Evolutionary conservation across 2,329 filamentous ascomycete genomes (phyloP).

Genomic region (Piedraia hortae): DNA sequence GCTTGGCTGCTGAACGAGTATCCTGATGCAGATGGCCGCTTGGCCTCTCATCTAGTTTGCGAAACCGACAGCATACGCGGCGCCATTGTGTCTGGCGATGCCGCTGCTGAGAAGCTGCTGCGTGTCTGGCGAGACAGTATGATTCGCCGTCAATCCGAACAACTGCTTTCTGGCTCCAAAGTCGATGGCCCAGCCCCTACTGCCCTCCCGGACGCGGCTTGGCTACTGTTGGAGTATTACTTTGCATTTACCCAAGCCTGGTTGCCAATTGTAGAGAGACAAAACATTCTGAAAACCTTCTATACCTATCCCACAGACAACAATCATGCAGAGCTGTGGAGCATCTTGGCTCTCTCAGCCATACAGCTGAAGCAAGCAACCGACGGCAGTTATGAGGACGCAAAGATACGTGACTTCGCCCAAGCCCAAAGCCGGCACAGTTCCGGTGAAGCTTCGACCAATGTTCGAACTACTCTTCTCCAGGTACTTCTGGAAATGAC

Average conservation of each 20-base stretch:
- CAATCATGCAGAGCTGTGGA: constrained; percentile 20
- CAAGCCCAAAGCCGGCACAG: constrained; percentile 2
- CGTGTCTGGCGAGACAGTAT: constrained; percentile 33
- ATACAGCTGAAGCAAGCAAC: constrained; percentile 5
- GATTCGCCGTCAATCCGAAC: constrained; percentile 34
- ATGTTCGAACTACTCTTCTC: constrained; percentile 17
- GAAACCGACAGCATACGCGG: constrained; percentile 17
- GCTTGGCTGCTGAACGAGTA: constrained; percentile 38
- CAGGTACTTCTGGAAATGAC: constrained; percentile 36
- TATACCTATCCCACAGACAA: constrained; percentile 25
- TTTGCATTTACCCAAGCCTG: constrained; percentile 51
- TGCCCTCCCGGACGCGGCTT: constrained; percentile 26
- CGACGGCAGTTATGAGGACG: no score
- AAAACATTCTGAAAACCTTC: constrained; percentile 29
- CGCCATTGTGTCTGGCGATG: constrained; percentile 25
- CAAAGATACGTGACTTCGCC: neutral
- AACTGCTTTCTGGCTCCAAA: constrained; percentile 24
- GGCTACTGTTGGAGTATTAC: constrained; percentile 40
- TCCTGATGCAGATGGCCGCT: constrained; percentile 28
- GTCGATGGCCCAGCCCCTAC: constrained; percentile 5
- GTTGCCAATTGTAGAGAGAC: constrained; percentile 46
- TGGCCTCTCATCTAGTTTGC: constrained; percentile 26
- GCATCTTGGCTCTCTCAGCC: constrained; percentile 17
- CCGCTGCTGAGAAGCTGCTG: constrained; percentile 29
- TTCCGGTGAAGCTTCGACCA: constrained; percentile 12